Percentiles rank a stretch among this genome's conserved stretches.
Conservation (phyloP, 2,329 filamentous ascomycete genomes). For the Cordyceps tenuipes region DNA sequence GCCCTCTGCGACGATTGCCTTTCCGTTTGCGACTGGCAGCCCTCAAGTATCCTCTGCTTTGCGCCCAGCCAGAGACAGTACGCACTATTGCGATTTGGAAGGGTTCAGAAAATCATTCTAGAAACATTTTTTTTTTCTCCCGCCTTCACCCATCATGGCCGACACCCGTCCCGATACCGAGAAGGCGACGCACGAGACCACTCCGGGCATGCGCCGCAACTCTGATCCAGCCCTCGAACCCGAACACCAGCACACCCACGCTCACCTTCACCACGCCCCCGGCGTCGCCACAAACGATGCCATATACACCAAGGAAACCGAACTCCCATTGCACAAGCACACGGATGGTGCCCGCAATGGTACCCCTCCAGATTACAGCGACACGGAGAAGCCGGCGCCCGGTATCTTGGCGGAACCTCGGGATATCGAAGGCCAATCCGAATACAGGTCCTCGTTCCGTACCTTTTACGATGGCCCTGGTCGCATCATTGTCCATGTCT, state of each 20-base stretch:
- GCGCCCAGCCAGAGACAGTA: background rate
- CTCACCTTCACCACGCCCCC: slow-evolving; percentile 34
- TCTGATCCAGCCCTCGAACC: slow-evolving; percentile 28
- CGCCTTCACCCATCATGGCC: slow-evolving; percentile 5
- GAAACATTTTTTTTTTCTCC: background rate
- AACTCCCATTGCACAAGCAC: slow-evolving; percentile 15
- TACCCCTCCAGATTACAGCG: slow-evolving; percentile 30
- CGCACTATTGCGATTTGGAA: background rate
- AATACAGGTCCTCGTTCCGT: slow-evolving; percentile 19
- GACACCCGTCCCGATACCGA: background rate
- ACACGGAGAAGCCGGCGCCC: slow-evolving; percentile 30
- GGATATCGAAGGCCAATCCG: slow-evolving; percentile 17
- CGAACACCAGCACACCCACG: slow-evolving; percentile 35
- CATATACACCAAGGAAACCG: slow-evolving; percentile 32
- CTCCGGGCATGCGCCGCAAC: slow-evolving; percentile 18
- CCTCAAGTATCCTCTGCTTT: background rate
- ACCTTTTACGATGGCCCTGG: slow-evolving; percentile 34
- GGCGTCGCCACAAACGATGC: slow-evolving; percentile 32
- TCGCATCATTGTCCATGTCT: slow-evolving; percentile 37
- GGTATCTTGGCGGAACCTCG: slow-evolving; percentile 23
- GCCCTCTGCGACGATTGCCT: slow-evolving; percentile 2
- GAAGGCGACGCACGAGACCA: slow-evolving; percentile 10
- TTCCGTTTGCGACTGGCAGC: background rate
- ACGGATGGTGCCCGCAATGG: slow-evolving; percentile 11
- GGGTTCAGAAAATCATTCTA: background rate